Conservation (phyloP, 2,329 filamentous ascomycete species). For the Cordyceps cateniannulata region DNA sequence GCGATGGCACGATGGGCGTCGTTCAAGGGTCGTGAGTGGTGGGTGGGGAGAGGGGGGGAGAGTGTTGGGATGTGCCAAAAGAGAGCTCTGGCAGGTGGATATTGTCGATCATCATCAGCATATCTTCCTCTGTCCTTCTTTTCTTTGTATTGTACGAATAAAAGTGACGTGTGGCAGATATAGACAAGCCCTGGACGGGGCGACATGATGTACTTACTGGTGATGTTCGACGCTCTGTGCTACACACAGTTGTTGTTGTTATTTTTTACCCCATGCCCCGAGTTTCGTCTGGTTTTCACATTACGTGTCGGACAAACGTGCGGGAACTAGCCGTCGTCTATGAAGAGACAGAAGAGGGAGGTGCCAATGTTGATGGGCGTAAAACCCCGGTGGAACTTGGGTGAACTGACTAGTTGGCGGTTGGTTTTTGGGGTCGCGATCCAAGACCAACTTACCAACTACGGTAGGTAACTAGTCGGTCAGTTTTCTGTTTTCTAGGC, state of each 20-base stretch:
- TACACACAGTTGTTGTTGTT: too few relatives aligned
- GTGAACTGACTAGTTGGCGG: constrained; percentile 4
- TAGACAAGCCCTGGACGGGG: too few relatives aligned
- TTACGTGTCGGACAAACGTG: neutral
- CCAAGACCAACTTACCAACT: neutral
- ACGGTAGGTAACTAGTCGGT: neutral
- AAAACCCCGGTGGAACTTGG: too few relatives aligned
- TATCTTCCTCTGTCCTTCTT: too few relatives aligned
- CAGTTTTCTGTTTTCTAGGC: neutral
- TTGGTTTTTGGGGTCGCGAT: constrained; percentile 1
- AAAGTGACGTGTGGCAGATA: neutral
- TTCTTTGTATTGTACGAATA: neutral
- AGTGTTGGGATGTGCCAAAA: neutral
- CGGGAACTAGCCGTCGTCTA: neutral
- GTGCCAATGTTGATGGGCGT: too few relatives aligned
- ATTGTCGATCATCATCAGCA: neutral
- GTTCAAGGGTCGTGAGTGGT: neutral
- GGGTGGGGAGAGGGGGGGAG: neutral
- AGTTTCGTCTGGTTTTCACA: neutral
- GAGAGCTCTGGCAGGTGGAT: neutral
- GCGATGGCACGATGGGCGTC: neutral
- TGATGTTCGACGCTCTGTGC: too few relatives aligned
- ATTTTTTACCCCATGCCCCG: neutral
- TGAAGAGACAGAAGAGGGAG: neutral
- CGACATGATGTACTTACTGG: too few relatives aligned